Percentiles rank a stretch among this genome's conserved stretches.
Evolutionary conservation across 192 early-diverging fungal species (phyloP).

Genomic region (Podila horticola): DNA sequence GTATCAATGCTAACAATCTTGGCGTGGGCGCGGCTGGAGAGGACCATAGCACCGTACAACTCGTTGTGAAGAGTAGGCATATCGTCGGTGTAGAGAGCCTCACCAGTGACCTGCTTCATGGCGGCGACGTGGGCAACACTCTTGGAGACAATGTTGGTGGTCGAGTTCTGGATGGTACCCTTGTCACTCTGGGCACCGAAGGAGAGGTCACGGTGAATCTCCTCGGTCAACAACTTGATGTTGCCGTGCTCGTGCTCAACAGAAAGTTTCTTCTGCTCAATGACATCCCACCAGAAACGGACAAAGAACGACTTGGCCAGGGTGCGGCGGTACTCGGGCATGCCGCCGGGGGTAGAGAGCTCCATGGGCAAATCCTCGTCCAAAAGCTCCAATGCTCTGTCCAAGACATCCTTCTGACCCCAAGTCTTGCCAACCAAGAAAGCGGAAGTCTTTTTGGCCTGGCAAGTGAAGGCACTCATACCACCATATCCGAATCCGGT

Average conservation of each 20-base stretch:
- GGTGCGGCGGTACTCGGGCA: constrained; percentile 74
- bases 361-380: constrained; percentile 57
- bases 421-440: constrained; percentile 64
- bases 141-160: constrained; percentile 41
- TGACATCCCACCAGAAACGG: constrained; percentile 75
- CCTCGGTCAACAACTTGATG: constrained; percentile 48
- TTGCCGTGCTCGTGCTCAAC: constrained; percentile 41
- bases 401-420: constrained; percentile 60
- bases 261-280: constrained; percentile 29
- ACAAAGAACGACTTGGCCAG: constrained; percentile 69
- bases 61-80: constrained; percentile 78
- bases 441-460: constrained; percentile 59
- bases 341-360: constrained; percentile 68
- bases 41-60: constrained; percentile 73
- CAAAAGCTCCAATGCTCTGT: constrained; percentile 53
- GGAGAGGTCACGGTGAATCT: constrained; percentile 58
- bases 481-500: constrained; percentile 82
- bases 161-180: constrained; percentile 56
- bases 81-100: constrained; percentile 86
- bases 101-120: constrained; percentile 86
- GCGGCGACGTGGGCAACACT: constrained; percentile 77
- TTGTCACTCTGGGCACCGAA: constrained; percentile 58
- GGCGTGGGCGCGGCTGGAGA: constrained; percentile 74
- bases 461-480: constrained; percentile 74
- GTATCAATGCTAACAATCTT: constrained; percentile 73